Base-by-base conservation (phyloP, 306 rosid species). In the Castanea sativa region DNA sequence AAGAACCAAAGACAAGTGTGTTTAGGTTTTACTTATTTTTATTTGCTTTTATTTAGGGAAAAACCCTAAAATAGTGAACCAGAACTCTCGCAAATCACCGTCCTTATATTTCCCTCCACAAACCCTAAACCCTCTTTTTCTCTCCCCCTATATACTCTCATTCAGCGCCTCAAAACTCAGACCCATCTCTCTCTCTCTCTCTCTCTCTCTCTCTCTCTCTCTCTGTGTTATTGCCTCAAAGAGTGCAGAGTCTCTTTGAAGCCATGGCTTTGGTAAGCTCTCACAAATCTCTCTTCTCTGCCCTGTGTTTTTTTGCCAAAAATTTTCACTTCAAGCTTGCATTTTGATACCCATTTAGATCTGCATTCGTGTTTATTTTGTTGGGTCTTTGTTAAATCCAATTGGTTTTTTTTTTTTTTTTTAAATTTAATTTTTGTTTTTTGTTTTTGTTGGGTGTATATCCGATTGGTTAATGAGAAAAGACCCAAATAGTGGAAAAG, bases 241-340 rank as follows among this genome's bases (percentile, higher is more conserved):
- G 21, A 30, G 51, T 67, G 27, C 49, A 35, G 72, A 8, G 20
- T 56, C 63, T 33, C 74, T 68, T 16, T 21, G 32, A 20, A 63
- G 56, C 79, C 35, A 85, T 85, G 88, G 85, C 88, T 81, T 25
- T 85, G 55, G 88, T 85, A 27, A 78, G 85, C 32, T 7, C n/a
- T 10, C 72, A 68, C 6, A 33, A 15, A 2, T 29, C 69, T 63
- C n/a, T 29, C 20, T 11, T 61, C 5, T 29, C 38, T 45, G 45
- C 19, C 8, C 33, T 14, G 23, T 38, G n/a, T 2, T 9, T 49
- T 5, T 5, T 18, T 19, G 10, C 21, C 5, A 21, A 23, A 21
- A 10, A 16, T 0, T 73, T 51, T 18, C 49, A 3, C 12, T 30
- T 53, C 9, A 30, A 19, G 49, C 5, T 20, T n/a, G n/a, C 52